A percentile compares a stretch with the other conserved stretches of the same genome.
Evolutionary conservation across 495 filamentous ascomycete species (phyloP).

Genomic region (Filosporella fistucella): DNA sequence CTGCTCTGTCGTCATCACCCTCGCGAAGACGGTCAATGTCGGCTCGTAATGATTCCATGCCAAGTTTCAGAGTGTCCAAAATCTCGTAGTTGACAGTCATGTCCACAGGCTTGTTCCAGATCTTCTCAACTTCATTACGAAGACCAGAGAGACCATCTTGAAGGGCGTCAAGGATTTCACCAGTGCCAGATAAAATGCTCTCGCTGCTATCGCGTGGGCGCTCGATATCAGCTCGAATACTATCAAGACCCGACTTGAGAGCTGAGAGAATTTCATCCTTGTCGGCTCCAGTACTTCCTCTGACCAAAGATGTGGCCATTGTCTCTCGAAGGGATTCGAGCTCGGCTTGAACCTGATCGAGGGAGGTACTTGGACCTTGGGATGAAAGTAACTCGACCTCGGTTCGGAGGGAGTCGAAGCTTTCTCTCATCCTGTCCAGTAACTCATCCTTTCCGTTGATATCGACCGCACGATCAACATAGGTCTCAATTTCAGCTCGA

Average conservation of each 20-base stretch:
- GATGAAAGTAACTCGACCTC: slow-evolving; percentile 57
- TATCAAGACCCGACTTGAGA: slow-evolving; percentile 64
- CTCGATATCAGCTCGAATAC: slow-evolving; percentile 63
- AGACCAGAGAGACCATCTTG: slow-evolving; percentile 77
- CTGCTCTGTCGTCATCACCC: slow-evolving; percentile 47
- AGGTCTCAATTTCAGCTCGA: slow-evolving; percentile 74
- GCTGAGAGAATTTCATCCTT: slow-evolving; percentile 63
- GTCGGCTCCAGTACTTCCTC: slow-evolving; percentile 40
- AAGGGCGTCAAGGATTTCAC: slow-evolving; percentile 75
- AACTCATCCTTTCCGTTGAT: slow-evolving; percentile 71
- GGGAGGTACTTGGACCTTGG: slow-evolving; percentile 37
- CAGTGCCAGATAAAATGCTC: slow-evolving; percentile 54
- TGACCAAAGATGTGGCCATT: slow-evolving; percentile 64
- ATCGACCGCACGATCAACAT: slow-evolving; percentile 64
- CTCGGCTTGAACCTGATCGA: slow-evolving; percentile 71
- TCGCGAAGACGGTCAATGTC: slow-evolving; percentile 76
- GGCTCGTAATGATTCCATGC: slow-evolving; percentile 62
- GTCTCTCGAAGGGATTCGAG: slow-evolving; percentile 73
- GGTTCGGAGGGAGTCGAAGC: slow-evolving; percentile 65
- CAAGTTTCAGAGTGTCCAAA: slow-evolving; percentile 76
- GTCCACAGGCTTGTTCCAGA: slow-evolving; percentile 72
- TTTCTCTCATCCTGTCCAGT: slow-evolving; percentile 65
- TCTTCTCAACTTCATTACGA: slow-evolving; percentile 67
- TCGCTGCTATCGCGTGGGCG: slow-evolving; percentile 46
- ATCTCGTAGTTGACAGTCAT: slow-evolving; percentile 81